phyloP scores from a whole-genome alignment of 768 basidiomycete genomes.

The Lactarius hengduanensis region DNA sequence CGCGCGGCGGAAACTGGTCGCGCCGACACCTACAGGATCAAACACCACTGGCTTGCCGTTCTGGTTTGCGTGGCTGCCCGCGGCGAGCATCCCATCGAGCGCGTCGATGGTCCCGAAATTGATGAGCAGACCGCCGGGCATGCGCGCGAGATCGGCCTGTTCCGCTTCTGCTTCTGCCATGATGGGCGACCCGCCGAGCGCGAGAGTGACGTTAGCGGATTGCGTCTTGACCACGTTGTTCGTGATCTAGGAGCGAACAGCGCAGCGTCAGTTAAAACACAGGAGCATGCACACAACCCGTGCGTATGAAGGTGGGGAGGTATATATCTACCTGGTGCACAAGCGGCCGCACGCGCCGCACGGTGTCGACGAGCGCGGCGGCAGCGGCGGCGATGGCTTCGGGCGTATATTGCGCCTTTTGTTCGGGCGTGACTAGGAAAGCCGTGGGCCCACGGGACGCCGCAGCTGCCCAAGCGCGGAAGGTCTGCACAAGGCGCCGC shows the following conservation, averaged over 20 bases:
- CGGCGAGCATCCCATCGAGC: conserved; percentile 71
- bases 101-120: conserved; percentile 84
- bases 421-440: conserved; percentile 27
- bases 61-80: conserved; percentile 66
- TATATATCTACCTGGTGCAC: conserved; percentile 66
- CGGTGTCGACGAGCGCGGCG: conserved; percentile 47
- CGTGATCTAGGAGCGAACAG: conserved; percentile 60
- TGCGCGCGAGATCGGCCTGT: conserved; percentile 71
- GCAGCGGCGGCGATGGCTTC: conserved; percentile 46
- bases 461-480: conserved; percentile 43
- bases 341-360: conserved; percentile 60
- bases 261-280: not conserved
- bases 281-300: not conserved
- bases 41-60: conserved; percentile 77
- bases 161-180: conserved; percentile 87
- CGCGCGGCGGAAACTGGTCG: conserved; percentile 65
- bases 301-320: not conserved
- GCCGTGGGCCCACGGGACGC: conserved; percentile 22
- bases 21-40: conserved; percentile 91
- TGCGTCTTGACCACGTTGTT: conserved; percentile 87
- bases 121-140: conserved; percentile 69
- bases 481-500: conserved; percentile 41
- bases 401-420: conserved; percentile 30
- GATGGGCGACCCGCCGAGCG: conserved; percentile 86
- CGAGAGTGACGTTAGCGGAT: conserved; percentile 87